Evolutionary conservation across 306 rosid species (phyloP), one percentile per base, ranked within the genome.

Genomic region (Rubus parviflorus): DNA sequence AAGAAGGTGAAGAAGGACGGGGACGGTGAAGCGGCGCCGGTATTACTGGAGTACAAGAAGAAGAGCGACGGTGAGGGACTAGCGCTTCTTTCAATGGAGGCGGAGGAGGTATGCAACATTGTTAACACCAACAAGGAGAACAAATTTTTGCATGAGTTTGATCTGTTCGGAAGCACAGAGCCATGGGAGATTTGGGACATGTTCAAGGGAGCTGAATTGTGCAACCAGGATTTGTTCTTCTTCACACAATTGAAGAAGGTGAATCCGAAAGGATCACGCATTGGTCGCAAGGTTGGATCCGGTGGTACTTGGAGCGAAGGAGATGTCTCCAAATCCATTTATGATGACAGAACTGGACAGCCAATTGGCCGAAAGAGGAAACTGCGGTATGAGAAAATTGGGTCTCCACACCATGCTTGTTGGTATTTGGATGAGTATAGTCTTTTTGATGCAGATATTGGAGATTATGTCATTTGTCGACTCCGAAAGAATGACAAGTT

Each of bases 351-450:
- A 4, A 67, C 71, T 20, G 35, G 51, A 4, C 8, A 67, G 13
- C 51, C 52, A 11, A 42, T 67, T 8, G 71, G 71, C 8, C 49
- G 49, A 6, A 67, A 67, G 52, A n/a, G 71, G 52, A 67, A 67
- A 37, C 20, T 67, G 17, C 10, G 71, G 35, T 67, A 67, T 42
- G 71, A 67, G 52, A 67, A 67, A 8, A 8, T 41, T 10, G 52
- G 71, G 8, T 41, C 49, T 23, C 49, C 49, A 67, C 71, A 42
- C 52, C 71, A 67, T 40, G 71, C 71, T n/a, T n/a, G 71, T 5
- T 42, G 71, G 71, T 67, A 67, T 20, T 19, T 67, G 48, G 71
- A 40, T 10, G 71, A 67, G 71, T 67, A 67, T 4, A 67, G 71
- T 42, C 51, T 67, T 25, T 30, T 67, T 67, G 71, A 67, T 41